Percentiles rank a stretch among this genome's conserved stretches.
Evolutionary conservation across 1,284 basidiomycete species (phyloP).

Genomic region (Cryptococcus sp.): DNA sequence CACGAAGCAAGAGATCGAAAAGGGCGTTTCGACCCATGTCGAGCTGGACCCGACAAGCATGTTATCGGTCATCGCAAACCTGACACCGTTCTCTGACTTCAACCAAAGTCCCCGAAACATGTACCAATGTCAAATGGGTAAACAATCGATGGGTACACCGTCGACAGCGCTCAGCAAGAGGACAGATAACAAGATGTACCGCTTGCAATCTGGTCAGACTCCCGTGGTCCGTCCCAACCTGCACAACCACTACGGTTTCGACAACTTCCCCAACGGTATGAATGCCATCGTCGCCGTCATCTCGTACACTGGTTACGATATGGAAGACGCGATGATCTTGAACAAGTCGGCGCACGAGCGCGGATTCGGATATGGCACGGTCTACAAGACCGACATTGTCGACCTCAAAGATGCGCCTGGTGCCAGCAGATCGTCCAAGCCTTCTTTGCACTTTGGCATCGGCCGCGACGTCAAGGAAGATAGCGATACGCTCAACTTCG

Average conservation of each 20-base stretch:
- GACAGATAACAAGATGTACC: conserved; percentile 99
- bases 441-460: conserved; percentile 80
- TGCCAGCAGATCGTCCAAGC: conserved; percentile 60
- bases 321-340: conserved; percentile 99
- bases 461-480: conserved; percentile 70
- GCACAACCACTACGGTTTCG: conserved; percentile 97
- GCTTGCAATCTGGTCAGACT: conserved; percentile 91
- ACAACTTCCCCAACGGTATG: conserved; percentile 96
- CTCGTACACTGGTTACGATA: conserved; percentile 99
- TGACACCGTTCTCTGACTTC: conserved; percentile 81
- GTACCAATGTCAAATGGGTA: conserved; percentile 90
- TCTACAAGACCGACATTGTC: conserved; percentile 93
- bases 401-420: conserved; percentile 83
- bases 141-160: conserved; percentile 99
- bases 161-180: conserved; percentile 85
- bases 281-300: conserved; percentile 99
- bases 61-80: conserved; percentile 70
- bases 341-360: conserved; percentile 99
- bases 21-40: conserved; percentile 80
- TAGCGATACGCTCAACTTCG: conserved; percentile 63
- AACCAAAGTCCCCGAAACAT: conserved; percentile 72
- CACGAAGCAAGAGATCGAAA: conserved; percentile 83
- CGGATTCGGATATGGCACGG: conserved; percentile 93
- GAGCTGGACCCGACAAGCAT: conserved; percentile 96
- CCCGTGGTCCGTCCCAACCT: conserved; percentile 90